Conservation (phyloP, 2,329 filamentous ascomycete species). For the Acephala macrosclerotiorum region DNA sequence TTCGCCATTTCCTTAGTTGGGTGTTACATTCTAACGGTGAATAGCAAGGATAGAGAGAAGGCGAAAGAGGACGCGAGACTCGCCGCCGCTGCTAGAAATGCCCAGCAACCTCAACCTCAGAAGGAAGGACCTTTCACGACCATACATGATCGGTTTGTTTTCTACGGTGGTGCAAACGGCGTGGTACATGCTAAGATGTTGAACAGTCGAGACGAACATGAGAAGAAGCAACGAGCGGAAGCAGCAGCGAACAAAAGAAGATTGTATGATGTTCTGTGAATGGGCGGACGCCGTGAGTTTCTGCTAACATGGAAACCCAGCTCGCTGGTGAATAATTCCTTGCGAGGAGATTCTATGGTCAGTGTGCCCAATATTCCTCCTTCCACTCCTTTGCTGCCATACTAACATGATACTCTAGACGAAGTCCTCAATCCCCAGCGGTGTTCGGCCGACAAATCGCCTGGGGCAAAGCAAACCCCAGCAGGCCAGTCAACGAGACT, state of each 20-base stretch:
- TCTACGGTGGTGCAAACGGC: not conserved
- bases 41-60: not conserved
- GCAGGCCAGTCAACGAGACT: not conserved
- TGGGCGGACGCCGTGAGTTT: not conserved
- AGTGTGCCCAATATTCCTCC: not conserved
- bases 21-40: not conserved
- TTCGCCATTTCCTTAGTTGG: not conserved
- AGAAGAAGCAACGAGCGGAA: conserved; percentile 2
- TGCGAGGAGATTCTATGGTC: not conserved
- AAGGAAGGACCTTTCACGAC: not conserved
- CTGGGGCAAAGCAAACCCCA: not conserved
- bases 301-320: not conserved
- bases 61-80: conserved; percentile 5
- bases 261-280: not conserved
- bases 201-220: conserved; percentile 3
- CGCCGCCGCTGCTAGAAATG: not conserved
- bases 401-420: not conserved
- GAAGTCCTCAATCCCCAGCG: not conserved
- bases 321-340: not conserved
- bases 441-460: not conserved
- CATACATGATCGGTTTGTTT: not conserved
- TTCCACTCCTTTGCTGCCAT: not conserved
- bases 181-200: not conserved
- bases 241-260: not conserved
- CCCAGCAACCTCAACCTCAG: not conserved